A percentile compares a stretch with the other conserved stretches of the same genome.
These are phyloP conservation scores for Isabelozyma pseudorhagii DNA, from an alignment of 805 yeast species.

Conservation along the genomic window DNA sequence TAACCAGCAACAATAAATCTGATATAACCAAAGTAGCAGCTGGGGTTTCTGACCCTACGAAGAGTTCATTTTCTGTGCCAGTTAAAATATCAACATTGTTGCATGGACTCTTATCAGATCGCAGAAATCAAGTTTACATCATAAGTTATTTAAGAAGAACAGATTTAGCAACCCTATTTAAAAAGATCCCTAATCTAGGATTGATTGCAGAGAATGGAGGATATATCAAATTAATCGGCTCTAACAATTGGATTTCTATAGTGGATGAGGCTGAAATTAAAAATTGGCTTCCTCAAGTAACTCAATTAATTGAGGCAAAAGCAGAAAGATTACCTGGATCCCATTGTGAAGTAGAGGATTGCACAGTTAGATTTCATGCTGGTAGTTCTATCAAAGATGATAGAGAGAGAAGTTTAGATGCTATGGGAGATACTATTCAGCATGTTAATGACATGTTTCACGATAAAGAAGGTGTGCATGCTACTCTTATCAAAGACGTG, in stretches of 20 bases:
- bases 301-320: slow-evolving; percentile 53
- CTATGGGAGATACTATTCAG: slow-evolving; percentile 81
- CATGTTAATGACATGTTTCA: slow-evolving; percentile 76
- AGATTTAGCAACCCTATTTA: slow-evolving; percentile 65
- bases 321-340: slow-evolving; percentile 82
- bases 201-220: slow-evolving; percentile 91
- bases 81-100: slow-evolving; percentile 57
- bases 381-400: slow-evolving; percentile 61
- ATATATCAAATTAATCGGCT: slow-evolving; percentile 54
- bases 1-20: slow-evolving; percentile 7
- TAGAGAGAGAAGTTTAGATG: slow-evolving; percentile 59
- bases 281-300: slow-evolving; percentile 59
- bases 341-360: slow-evolving; percentile 66
- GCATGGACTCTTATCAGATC: slow-evolving; percentile 54
- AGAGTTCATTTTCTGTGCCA: slow-evolving; percentile 47
- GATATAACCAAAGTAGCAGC: slow-evolving; percentile 19
- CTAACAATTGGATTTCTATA: slow-evolving; percentile 58
- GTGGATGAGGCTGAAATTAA: slow-evolving; percentile 46
- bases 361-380: slow-evolving; percentile 73
- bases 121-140: slow-evolving; percentile 66
- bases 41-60: slow-evolving; percentile 12
- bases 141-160: slow-evolving; percentile 61
- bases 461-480: slow-evolving; percentile 56
- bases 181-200: slow-evolving; percentile 68
- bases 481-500: slow-evolving; percentile 64